Evolutionary conservation across 768 basidiomycete species (phyloP).

Genomic region (Naematelia aurantialba): DNA sequence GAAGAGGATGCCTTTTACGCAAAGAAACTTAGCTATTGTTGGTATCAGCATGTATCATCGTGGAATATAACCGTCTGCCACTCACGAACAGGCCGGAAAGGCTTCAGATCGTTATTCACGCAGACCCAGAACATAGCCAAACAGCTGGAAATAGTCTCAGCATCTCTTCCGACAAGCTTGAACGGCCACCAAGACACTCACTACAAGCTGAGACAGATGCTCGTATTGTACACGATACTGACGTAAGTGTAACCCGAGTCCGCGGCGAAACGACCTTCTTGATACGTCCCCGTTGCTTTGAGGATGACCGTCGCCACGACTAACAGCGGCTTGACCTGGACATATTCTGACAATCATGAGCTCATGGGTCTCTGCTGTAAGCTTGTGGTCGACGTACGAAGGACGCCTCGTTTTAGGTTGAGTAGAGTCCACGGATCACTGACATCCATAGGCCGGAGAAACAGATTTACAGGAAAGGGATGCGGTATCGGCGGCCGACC

Average conservation of each 20-base stretch:
- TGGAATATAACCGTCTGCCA: background rate
- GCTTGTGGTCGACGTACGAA: slow-evolving; percentile 60
- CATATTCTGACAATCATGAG: slow-evolving; percentile 67
- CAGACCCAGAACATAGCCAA: slow-evolving; percentile 96
- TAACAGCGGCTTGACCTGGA: slow-evolving; percentile 88
- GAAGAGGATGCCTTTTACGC: slow-evolving; percentile 96
- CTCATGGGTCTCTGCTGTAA: background rate
- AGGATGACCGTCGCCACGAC: slow-evolving; percentile 78
- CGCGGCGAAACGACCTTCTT: slow-evolving; percentile 79
- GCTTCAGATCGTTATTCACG: slow-evolving; percentile 79
- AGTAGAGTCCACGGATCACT: slow-evolving; percentile 94
- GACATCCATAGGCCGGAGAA: slow-evolving; percentile 79
- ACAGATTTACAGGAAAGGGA: slow-evolving; percentile 78
- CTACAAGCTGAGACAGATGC: slow-evolving; percentile 51
- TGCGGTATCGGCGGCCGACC: slow-evolving; percentile 84
- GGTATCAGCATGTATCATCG: slow-evolving; percentile 16
- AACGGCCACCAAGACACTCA: slow-evolving; percentile 56
- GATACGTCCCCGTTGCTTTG: slow-evolving; percentile 79
- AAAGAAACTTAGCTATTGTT: slow-evolving; percentile 80
- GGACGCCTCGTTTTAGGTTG: slow-evolving; percentile 87
- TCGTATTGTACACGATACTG: slow-evolving; percentile 61
- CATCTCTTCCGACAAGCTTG: background rate
- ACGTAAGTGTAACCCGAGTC: slow-evolving; percentile 89
- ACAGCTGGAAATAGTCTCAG: slow-evolving; percentile 54
- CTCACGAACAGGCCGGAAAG: slow-evolving; percentile 58